Base-by-base conservation (phyloP, 192 early-diverging fungal genomes). In the Linnemannia exigua region DNA sequence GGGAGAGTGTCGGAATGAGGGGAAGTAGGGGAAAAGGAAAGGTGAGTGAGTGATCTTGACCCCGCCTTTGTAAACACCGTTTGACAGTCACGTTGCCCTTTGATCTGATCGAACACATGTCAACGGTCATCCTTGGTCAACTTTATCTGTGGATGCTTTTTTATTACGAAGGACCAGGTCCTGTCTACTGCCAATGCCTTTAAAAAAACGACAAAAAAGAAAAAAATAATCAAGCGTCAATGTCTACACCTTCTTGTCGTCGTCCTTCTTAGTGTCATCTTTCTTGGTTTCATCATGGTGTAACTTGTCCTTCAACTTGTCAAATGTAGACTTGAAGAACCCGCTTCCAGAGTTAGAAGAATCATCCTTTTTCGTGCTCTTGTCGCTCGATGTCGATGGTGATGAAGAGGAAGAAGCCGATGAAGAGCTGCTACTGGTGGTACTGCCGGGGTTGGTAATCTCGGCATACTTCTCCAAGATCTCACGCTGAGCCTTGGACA, bases 261-360 rank as follows among this genome's bases (percentile, higher is more conserved):
- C 38, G 33, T 88, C 69, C 31, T 88, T 69, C 25, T 86, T 88
- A 19, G 61, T 41, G 38, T 72, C 77, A 63, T 85, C 77, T 73
- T 85, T 79, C 77, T 85, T 79, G 41, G 66, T 68, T 46, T 91
- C 90, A n/a, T 91, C 88, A 44, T 81, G 88, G 66, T 84, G 78
- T 31, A 90, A 16, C 63, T 92, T 88, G 48, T 90, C 89, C 76
- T 91, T 92, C 47, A 90, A 67, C 51, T 90, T 90, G 44, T 90
- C 91, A 85, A 94, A 89, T 7, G 91, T 90, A 48, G 87, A 91
- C 79, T 93, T 93, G 74, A 94, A 93, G 84, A 94, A 93, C 31
- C 91, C 88, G 3, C 12, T 63, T 63, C 58, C 58, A 31, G 58
- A 63, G 20, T 70, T 25, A 20, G 67, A 76, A 3, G 38, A 36